These are phyloP conservation scores for Globisporangium radiosum DNA, from an alignment of 352 stramenopile species.

Conservation along the genomic window DNA sequence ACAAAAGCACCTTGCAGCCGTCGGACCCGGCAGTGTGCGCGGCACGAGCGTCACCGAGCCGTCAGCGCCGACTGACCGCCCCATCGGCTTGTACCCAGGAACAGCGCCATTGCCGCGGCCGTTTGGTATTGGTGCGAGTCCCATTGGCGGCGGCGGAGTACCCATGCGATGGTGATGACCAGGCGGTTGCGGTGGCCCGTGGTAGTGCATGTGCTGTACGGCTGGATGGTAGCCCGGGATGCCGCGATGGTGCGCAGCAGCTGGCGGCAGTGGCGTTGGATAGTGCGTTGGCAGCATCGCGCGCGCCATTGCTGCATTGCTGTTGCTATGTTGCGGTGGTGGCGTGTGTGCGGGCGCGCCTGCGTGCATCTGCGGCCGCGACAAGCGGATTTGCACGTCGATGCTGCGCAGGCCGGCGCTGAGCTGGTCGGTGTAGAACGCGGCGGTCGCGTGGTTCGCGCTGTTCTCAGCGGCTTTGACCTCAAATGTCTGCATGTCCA, in stretches of 20 bases:
- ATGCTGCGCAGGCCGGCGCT: constrained; percentile 35
- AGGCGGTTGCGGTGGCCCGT: constrained; percentile 1
- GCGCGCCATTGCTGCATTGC: too few species aligned
- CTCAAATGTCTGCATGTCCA: constrained; percentile 29
- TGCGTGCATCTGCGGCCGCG: constrained; percentile 13
- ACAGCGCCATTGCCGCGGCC: not conserved
- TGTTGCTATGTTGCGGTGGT: not conserved
- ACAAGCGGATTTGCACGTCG: constrained; percentile 31
- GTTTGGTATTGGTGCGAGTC: constrained; percentile 1
- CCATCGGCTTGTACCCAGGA: not conserved
- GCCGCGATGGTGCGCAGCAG: constrained; percentile 4
- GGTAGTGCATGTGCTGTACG: not conserved
- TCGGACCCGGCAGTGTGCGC: constrained; percentile 20
- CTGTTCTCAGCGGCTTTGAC: constrained; percentile 36
- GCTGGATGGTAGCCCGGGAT: constrained; percentile 8
- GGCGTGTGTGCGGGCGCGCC: not conserved
- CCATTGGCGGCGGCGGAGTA: not conserved
- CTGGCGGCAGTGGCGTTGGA: not conserved
- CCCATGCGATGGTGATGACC: not conserved
- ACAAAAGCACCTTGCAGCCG: constrained; percentile 60
- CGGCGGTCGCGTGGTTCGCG: constrained; percentile 34
- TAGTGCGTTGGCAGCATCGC: not conserved
- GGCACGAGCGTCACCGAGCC: constrained; percentile 14
- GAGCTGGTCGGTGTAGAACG: constrained; percentile 58
- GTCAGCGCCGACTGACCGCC: constrained; percentile 1